Evolutionary conservation across 2,329 filamentous ascomycete genomes (phyloP).

Genomic region (Venturia nashicola): DNA sequence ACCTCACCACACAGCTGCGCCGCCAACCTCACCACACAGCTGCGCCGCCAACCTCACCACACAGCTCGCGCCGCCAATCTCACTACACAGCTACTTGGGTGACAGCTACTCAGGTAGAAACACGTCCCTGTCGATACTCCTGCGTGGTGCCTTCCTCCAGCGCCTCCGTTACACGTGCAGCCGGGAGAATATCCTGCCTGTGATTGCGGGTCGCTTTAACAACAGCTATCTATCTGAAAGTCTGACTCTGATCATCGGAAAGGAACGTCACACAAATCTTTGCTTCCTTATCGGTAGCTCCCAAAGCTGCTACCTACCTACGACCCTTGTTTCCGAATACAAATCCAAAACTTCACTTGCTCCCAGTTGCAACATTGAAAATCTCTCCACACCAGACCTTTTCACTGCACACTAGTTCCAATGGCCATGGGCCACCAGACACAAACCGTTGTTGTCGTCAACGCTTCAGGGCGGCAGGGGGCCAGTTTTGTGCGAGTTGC

Average conservation of each 20-base stretch:
- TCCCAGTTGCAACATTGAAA: neutral
- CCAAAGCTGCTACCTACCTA: neutral
- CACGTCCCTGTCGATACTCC: neutral
- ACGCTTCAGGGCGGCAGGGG: constrained; percentile 89
- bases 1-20: neutral
- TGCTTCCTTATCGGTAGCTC: neutral
- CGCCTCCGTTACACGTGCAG: neutral
- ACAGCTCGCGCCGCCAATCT: neutral
- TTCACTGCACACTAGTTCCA: neutral
- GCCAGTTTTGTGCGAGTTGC: constrained; percentile 91
- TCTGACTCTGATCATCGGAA: neutral
- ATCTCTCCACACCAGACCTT: neutral
- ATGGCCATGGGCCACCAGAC: constrained; percentile 3
- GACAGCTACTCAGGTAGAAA: no score
- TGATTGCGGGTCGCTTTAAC: neutral
- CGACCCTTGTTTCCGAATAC: neutral
- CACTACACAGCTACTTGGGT: no score
- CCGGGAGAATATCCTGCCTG: neutral
- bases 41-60: neutral
- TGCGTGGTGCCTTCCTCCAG: neutral
- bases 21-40: neutral
- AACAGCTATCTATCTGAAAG: no score
- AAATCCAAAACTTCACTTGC: neutral
- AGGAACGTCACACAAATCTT: neutral
- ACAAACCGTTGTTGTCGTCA: constrained; percentile 67